These are phyloP conservation scores for Lactarius evosmus DNA, from an alignment of 768 basidiomycete species.

Conservation along the genomic window DNA sequence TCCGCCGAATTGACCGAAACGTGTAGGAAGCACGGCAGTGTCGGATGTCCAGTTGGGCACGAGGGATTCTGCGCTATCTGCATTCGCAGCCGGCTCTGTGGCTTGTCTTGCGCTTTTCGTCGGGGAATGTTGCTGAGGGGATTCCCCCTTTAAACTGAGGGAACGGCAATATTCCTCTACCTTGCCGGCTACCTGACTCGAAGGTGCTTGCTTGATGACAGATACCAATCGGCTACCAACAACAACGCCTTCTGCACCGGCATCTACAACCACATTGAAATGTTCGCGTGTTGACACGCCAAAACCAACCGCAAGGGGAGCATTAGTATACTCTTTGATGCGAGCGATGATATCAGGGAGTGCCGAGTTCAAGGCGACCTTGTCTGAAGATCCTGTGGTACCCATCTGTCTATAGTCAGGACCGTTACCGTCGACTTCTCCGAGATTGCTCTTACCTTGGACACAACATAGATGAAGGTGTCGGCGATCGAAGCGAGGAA, in stretches of 20 bases:
- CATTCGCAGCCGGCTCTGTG: slow-evolving; percentile 35
- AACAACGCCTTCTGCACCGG: slow-evolving; percentile 95
- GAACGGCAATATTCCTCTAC: slow-evolving; percentile 75
- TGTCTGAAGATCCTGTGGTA: slow-evolving; percentile 87
- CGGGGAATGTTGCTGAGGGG: slow-evolving; percentile 23
- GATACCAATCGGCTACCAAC: slow-evolving; percentile 84
- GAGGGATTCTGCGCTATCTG: slow-evolving; percentile 34
- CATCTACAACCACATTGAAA: slow-evolving; percentile 77
- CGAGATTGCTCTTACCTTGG: slow-evolving; percentile 58
- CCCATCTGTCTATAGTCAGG: slow-evolving; percentile 69
- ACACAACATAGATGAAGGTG: slow-evolving; percentile 97
- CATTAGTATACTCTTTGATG: slow-evolving; percentile 70
- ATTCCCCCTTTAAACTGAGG: slow-evolving; percentile 50
- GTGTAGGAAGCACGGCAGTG: slow-evolving; percentile 57
- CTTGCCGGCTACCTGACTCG: slow-evolving; percentile 45
- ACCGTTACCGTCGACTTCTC: not conserved
- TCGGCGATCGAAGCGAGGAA: slow-evolving; percentile 94
- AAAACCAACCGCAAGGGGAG: slow-evolving; percentile 94
- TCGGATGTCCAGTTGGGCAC: slow-evolving; percentile 36
- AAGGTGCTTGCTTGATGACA: slow-evolving; percentile 66
- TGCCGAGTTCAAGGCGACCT: slow-evolving; percentile 63
- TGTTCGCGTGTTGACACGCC: slow-evolving; percentile 90
- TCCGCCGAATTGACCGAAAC: slow-evolving; percentile 95
- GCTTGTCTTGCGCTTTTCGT: slow-evolving; percentile 35
- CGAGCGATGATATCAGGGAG: slow-evolving; percentile 83